phyloP scores from a whole-genome alignment of 1,284 basidiomycete species.

The Xanthoconium separans region DNA sequence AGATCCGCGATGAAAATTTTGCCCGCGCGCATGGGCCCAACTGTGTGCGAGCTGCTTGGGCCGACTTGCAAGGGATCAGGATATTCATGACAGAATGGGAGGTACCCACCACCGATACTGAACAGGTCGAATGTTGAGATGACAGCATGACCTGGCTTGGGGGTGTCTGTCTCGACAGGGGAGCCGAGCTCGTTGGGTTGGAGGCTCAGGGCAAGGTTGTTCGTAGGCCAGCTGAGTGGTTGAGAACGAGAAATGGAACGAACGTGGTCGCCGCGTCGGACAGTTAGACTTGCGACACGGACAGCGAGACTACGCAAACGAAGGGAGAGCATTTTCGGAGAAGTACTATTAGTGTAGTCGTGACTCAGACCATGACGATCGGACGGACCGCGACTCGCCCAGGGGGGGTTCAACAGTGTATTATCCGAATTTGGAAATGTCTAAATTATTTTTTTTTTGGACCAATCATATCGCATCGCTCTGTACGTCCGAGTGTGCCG shows the following conservation, averaged over 20 bases:
- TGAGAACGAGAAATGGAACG: constrained; percentile 19
- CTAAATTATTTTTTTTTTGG: too few species aligned
- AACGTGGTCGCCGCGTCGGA: neutral
- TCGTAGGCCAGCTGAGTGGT: constrained; percentile 3
- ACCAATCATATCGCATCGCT: too few species aligned
- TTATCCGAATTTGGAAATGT: too few species aligned
- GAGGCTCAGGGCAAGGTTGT: neutral
- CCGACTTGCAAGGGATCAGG: constrained; percentile 39
- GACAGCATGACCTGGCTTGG: constrained; percentile 80
- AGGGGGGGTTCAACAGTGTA: too few species aligned
- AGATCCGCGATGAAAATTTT: constrained; percentile 86
- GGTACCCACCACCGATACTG: constrained; percentile 78
- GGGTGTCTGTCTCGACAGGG: constrained; percentile 2
- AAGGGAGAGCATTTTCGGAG: too few species aligned
- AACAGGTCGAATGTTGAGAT: constrained; percentile 94
- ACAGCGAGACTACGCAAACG: neutral
- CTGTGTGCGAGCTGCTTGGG: constrained; percentile 66
- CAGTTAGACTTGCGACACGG: neutral
- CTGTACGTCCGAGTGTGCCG: too few species aligned
- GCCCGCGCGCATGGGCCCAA: constrained; percentile 92
- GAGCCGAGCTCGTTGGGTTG: constrained; percentile 4
- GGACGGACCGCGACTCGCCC: too few species aligned
- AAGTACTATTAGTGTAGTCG: too few species aligned
- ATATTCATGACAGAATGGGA: neutral
- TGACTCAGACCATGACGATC: too few species aligned